Base-by-base conservation (phyloP, 2,329 filamentous ascomycete species). In the Lasiodiplodia sp. region DNA sequence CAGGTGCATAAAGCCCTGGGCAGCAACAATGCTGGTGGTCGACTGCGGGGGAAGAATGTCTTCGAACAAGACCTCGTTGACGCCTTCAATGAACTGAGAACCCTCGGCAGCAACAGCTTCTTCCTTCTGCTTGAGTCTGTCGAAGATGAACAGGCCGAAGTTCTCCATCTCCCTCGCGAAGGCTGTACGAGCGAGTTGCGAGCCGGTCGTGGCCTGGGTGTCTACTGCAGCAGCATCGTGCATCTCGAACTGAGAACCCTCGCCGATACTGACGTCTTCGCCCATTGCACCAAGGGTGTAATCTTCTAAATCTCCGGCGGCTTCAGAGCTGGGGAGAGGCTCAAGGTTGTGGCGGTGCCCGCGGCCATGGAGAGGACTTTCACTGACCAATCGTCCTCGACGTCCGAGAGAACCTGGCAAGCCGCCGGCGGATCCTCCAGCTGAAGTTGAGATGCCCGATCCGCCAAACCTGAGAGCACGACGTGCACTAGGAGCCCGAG, bases 141-240 rank as follows among this genome's bases (percentile, higher is more conserved):
- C 75, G 21, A 68, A 72, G 64, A 92, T 79, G 73, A 89, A 92
- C 0, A 83, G 82, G 14, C 90, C 81, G 76, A 92, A 92, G 73
- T 92, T 91, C 25, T 81, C 77, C 66, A 84, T 85, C 72, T 91
- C 88, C 12, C 81, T 79, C 71, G 90, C 87, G 2, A 92, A 80
- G 2, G 81, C 83, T 10, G 84, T 80, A 5, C 80, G 79, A 44
- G 86, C 75, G 81, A 86, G 84, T 71, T 85, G 83, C n/a, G 79
- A 79, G 23, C 81, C 75, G 5, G 73, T 79, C 2, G 83, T 82
- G 4, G 80, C 83, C 74, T 87, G 85, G 1, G 83, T 86, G 70
- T 85, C 84, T 28, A 85, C 82, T 18, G 82, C 81, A 18, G 78
- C 81, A 5, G 81, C 78, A 23, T 77, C 75, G 62, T 79, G 75